Evolutionary conservation across 495 filamentous ascomycete genomes (phyloP), one percentile per base, ranked within the genome.

Genomic region (Lasiosphaeris hirsuta): DNA sequence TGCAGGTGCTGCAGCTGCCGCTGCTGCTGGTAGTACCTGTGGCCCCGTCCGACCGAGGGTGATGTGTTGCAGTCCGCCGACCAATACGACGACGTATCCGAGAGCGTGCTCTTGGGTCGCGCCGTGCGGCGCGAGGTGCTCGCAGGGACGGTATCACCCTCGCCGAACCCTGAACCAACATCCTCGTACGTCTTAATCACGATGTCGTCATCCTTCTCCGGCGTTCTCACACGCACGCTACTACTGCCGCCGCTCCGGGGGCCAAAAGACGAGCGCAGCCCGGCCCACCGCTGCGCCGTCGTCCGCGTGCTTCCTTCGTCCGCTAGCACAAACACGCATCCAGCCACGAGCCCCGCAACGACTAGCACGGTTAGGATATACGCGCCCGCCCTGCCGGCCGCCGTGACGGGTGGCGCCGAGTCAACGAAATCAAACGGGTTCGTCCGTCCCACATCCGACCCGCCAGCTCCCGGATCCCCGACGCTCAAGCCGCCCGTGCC

Each of bases 401-500:
- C 68, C 0, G 75, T 79, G 35, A 86, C 75, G 19, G 70, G 58
- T 1, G 50, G 43, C 57, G 38, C 62, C n/a, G 46, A 52, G 38
- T 51, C 64, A 51, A 54, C 18, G 8, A 50, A 44, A 46, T 19
- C 51, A 49, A 53, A 48, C n/a, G 59, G 66, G 30, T 71, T 59
- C 3, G 55, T 59, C 33, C 69, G 60, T 10, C 71, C 72, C 0
- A 70, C 55, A 54, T 78, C 72, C 1, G 44, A 57, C 36, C 71
- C 79, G 13, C 90, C 89, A n/a, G 86, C 88, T 5, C 72, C 74
- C 0, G 88, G 82, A 63, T 94, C 72, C 0, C 90, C 90, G 46
- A 76, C 73, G 64, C 90, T 93, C 5, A 86, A 90, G 2, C 91
- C 90, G 8, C 90, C 90, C 0, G 77, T 80, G n/a, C 74, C 64